These are phyloP conservation scores for Fraxinus albicans DNA, from an alignment of 305 asterid species.

Conservation along the genomic window DNA sequence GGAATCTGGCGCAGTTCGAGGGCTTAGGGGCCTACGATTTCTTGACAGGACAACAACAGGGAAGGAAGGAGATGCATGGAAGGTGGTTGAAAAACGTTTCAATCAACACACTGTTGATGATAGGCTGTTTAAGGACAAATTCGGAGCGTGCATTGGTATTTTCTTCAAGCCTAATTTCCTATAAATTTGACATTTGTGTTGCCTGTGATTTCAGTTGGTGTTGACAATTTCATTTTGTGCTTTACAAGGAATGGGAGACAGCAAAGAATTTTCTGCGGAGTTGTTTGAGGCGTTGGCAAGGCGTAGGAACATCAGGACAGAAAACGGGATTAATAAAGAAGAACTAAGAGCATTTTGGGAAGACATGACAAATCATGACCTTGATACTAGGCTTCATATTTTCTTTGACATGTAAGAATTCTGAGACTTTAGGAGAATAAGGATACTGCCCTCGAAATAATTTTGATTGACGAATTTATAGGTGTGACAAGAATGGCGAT, in stretches of 20 bases:
- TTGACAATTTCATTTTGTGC: not conserved
- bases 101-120: conserved; percentile 42
- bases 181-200: not conserved
- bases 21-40: conserved; percentile 70
- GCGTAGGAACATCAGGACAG: conserved; percentile 48
- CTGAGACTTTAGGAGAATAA: not conserved
- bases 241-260: conserved; percentile 77
- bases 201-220: not conserved
- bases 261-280: conserved; percentile 79
- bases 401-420: conserved; percentile 87
- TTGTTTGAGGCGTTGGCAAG: conserved; percentile 84
- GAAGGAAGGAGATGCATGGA: conserved; percentile 85
- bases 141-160: conserved; percentile 85
- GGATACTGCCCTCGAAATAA: not conserved
- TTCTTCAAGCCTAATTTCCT: not conserved
- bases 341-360: conserved; percentile 68
- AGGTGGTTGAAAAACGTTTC: conserved; percentile 60
- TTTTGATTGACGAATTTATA: conserved; percentile 21
- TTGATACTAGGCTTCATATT: conserved; percentile 78
- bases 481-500: conserved; percentile 99
- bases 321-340: conserved; percentile 49
- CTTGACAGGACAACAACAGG: conserved; percentile 72
- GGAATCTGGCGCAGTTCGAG: conserved; percentile 59
- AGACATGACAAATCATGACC: conserved; percentile 68
- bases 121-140: conserved; percentile 67